Evolutionary conservation across 1,139 yeast species (phyloP).

Genomic region (Hemisphaericaspora xylofermentans): DNA sequence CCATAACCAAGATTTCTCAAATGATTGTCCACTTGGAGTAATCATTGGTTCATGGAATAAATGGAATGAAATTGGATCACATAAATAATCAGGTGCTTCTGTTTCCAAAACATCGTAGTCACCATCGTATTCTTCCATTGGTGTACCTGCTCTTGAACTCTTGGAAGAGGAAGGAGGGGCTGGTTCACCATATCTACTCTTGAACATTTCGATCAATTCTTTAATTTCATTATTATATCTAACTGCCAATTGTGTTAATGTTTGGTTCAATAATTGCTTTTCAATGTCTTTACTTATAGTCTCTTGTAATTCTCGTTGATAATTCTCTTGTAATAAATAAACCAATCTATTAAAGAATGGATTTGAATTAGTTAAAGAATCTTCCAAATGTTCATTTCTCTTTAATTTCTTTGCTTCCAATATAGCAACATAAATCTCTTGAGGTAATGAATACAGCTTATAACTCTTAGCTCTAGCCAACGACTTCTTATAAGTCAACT

Average conservation of each 20-base stretch:
- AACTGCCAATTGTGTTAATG: constrained; percentile 19
- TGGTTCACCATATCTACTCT: constrained; percentile 20
- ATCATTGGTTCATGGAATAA: constrained; percentile 46
- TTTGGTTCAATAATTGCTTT: constrained; percentile 19
- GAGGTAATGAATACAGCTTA: constrained; percentile 19
- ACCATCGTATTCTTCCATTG: constrained; percentile 1
- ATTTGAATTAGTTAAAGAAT: constrained; percentile 21
- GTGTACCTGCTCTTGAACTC: constrained; percentile 11
- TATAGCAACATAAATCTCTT: constrained; percentile 20
- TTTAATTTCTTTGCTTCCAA: constrained; percentile 17
- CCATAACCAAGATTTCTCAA: constrained; percentile 39
- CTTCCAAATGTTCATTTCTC: constrained; percentile 18
- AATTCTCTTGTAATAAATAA: constrained; percentile 20
- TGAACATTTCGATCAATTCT: constrained; percentile 24
- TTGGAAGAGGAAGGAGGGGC: too few relatives aligned
- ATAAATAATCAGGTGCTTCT: constrained; percentile 44
- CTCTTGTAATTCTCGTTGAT: constrained; percentile 17
- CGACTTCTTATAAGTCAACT: constrained; percentile 29
- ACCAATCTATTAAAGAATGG: constrained; percentile 26
- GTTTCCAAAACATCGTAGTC: constrained; percentile 5
- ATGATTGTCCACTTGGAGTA: constrained; percentile 47
- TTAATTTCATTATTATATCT: constrained; percentile 22
- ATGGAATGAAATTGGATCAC: constrained; percentile 49
- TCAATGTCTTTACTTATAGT: constrained; percentile 13
- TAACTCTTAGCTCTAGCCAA: constrained; percentile 21